Base-by-base conservation (phyloP, 345 rosid genomes). In the Eucalyptus virginea region DNA sequence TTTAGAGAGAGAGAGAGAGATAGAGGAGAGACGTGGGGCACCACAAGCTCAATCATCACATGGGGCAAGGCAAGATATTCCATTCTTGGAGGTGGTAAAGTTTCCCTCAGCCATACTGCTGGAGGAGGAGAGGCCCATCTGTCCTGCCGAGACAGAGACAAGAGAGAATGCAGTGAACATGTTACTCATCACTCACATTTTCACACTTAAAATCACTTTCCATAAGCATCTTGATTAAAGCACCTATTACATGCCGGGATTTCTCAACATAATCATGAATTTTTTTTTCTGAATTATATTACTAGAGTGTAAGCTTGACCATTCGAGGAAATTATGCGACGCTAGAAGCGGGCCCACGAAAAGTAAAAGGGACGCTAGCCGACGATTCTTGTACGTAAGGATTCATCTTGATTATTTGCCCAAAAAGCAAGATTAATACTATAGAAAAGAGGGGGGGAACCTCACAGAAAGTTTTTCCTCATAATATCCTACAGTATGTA, bases 21-120 rank as follows among this genome's bases (percentile, higher is more conserved):
- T 42, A 69, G 42, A 69, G 81, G 81, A 37, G 47, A 21, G 28
- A 40, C 3, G 83, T 77, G 47, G 85, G 85, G 28, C 85, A 77
- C 85, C 47, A 40, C 67, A 88, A 60, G 54, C 60, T 92, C 90
- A 87, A 77, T 77, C 85, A 77, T 77, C 85, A 88, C 90, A 90
- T 87, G 77, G 87, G 91, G 62, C 45, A 90, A 67, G 89, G 88
- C 90, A 88, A 87, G 67, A 91, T 88, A 47, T 80, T 89, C 93
- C 86, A 69, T 86, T 90, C 81, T 87, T 89, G 87, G 87, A 87
- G 87, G 88, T 37, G 51, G 19, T 77, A 89, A 88, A 90, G 90
- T 67, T 34, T 40, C 9, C 16, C 28, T 47, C 47, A 11, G 83
- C 85, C 85, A 21, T 40, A 40, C 47, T 77, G 85, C 47, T 40